phyloP scores from a whole-genome alignment of 2,329 filamentous ascomycete species.

The Aquanectria penicillioides region DNA sequence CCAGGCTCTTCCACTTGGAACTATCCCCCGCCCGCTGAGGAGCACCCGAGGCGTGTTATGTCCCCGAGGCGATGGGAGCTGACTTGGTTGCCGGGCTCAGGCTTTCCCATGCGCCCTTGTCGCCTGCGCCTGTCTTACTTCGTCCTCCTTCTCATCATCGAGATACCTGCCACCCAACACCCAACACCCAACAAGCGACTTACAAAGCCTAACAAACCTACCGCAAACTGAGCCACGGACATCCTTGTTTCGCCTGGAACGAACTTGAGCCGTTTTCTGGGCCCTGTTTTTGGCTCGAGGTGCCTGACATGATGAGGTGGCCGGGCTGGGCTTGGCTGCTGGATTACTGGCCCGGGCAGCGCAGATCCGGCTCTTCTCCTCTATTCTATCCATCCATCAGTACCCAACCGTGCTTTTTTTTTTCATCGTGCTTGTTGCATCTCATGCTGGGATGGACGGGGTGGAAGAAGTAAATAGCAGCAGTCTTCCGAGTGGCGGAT shows the following conservation, averaged over 20 bases:
- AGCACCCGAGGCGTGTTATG: constrained; percentile 2
- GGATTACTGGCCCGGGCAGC: constrained; percentile 16
- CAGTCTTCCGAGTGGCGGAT: no score
- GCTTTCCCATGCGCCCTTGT: constrained; percentile 26
- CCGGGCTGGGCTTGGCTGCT: neutral
- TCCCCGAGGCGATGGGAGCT: constrained; percentile 21
- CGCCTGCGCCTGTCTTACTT: constrained; percentile 22
- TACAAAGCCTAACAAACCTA: no score
- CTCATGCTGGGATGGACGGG: no score
- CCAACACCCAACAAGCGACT: no score
- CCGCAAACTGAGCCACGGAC: no score
- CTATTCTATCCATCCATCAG: no score
- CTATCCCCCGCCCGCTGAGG: constrained; percentile 1
- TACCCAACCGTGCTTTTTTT: no score
- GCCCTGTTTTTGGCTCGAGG: constrained; percentile 31
- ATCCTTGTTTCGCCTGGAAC: no score
- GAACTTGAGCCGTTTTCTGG: constrained; percentile 6
- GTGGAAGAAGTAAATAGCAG: no score
- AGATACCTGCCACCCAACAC: no score
- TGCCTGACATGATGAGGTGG: constrained; percentile 31
- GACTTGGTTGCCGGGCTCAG: constrained; percentile 7
- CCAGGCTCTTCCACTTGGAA: constrained; percentile 6
- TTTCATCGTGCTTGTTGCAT: no score
- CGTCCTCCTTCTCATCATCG: no score
- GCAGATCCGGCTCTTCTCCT: constrained; percentile 30